Percentiles rank a stretch among this genome's conserved stretches.
These are phyloP conservation scores for Brassica nigra DNA, from an alignment of 345 rosid species.

Conservation along the genomic window DNA sequence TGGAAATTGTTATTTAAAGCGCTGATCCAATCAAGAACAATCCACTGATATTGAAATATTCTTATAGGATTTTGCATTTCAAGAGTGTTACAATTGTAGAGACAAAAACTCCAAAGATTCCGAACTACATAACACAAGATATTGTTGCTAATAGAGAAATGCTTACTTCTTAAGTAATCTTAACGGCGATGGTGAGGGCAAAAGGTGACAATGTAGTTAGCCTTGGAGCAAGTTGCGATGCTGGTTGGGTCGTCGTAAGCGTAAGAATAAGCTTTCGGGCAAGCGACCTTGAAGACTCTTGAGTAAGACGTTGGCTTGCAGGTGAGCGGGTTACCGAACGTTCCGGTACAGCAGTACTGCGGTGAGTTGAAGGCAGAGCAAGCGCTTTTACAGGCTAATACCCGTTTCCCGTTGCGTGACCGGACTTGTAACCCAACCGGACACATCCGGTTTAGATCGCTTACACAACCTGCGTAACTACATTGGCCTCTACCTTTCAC, in stretches of 20 bases:
- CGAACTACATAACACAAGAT: constrained; percentile 15
- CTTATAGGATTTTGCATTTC: background rate
- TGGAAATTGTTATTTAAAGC: background rate
- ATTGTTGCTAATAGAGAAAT: background rate
- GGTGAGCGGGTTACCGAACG: constrained; percentile 64
- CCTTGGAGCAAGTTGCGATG: constrained; percentile 74
- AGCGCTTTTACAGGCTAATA: constrained; percentile 93
- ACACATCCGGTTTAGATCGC: constrained; percentile 83
- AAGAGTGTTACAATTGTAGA: constrained; percentile 15
- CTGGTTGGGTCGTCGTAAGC: constrained; percentile 96
- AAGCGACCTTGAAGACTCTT: constrained; percentile 82
- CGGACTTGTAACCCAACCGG: constrained; percentile 83
- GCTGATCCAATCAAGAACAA: background rate
- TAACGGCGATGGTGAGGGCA: constrained; percentile 66
- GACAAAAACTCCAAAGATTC: background rate
- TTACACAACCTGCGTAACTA: constrained; percentile 84
- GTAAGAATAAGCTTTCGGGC: constrained; percentile 91
- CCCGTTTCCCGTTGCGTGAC: constrained; percentile 53
- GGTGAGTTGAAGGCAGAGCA: constrained; percentile 91
- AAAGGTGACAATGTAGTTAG: constrained; percentile 76
- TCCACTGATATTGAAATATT: background rate
- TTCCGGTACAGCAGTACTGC: constrained; percentile 87
- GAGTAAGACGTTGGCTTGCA: constrained; percentile 96
- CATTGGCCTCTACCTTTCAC: constrained; percentile 77
- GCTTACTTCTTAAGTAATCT: background rate